Base-by-base conservation (phyloP, 495 filamentous ascomycete genomes). In the Aspergillus sclerotiicarbonarius region DNA sequence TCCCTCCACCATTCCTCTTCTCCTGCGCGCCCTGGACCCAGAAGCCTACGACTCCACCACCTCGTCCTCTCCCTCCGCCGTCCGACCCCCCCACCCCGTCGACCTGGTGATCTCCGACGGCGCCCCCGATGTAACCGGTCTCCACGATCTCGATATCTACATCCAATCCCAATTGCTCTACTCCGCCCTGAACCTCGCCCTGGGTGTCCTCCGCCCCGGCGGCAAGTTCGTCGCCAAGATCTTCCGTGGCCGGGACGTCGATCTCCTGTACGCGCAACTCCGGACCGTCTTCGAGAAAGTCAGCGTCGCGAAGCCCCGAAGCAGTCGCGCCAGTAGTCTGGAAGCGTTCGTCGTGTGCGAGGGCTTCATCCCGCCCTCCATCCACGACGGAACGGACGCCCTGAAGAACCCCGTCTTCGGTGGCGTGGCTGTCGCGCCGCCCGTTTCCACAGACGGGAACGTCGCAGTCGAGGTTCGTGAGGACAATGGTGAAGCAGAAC, bases 141-240 rank as follows among this genome's bases (percentile, higher is more conserved):
- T 98, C 4, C 94, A 98, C 69, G 94, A 98, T 72, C 81, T 98
- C 8, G 94, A 98, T 71, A 97, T 97, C 64, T 98, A 98, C 70
- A 88, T 98, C 16, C 94, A 98, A 72, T 90, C 90, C 4, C 93
- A 97, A 72, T 84, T 98, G 18, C 87, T 98, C 52, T 96, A 92
- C 69, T 89, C 92, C 2, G 94, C 94, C 0, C 81, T 98, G 15
- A 96, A 96, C 68, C 84, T 98, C 2, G 90, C 94, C 8, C 79
- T 96, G 9, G 93, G 91, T 67, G 90, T 97, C 33, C 82, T 98
- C 41, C 87, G 89, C 21, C 91, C 91, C 0, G 94, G 95, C 29
- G 94, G 95, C 52, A 95, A 89, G 62, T 98, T 98, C 63, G 92
- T 98, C 8, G 93, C 94, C 8, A 98, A 98, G 76, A 96, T 98